Evolutionary conservation across 768 basidiomycete genomes (phyloP), one percentile per base, ranked within the genome.

Genomic region (Leccinum longicurvipes): DNA sequence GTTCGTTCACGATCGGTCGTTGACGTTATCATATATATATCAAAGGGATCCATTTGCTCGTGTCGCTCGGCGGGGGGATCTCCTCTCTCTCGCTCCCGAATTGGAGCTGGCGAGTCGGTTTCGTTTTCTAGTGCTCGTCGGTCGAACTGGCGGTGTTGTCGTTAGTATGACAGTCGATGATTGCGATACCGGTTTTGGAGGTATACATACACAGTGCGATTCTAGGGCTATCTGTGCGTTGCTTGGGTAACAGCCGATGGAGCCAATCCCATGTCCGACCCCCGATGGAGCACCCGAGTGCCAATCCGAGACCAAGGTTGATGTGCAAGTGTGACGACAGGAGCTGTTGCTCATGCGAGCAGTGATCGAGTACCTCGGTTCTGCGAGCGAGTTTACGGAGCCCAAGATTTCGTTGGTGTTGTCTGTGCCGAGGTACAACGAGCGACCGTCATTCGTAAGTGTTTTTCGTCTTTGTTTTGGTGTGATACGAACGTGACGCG

Each of bases 341-440:
- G 84, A 86, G 56, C 75, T 77, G 21, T 70, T 82, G 29, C 73
- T 92, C 47, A 78, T 81, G 24, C 85, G 85, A 64, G 78, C 80
- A 21, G 66, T 90, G 25, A 76, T 87, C 53, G 74, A 79, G 17
- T 92, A 92, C 63, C 74, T 90, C 11, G 88, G 89, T 8, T 74
- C 80, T 4, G 81, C 87, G 2, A 87, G 87, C 67, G 82, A 88
- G 60, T 89, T 87, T 60, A 87, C 85, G 82, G 89, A 91, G 62
- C 82, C 85, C 15, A 86, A 89, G 56, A 86, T 92, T 29, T 82
- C 81, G 1, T 74, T 89, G 14, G 79, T 90, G 8, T 71, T 93
- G 29, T 79, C 80, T 7, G 76, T 77, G 4, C 79, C 83, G 4
- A 76, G 80, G 54, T 77, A 80, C 6, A 82, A 85, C 41, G 86